These are phyloP conservation scores for Moesziomyces sp. DNA, from an alignment of 1,284 basidiomycete species.

Conservation along the genomic window DNA sequence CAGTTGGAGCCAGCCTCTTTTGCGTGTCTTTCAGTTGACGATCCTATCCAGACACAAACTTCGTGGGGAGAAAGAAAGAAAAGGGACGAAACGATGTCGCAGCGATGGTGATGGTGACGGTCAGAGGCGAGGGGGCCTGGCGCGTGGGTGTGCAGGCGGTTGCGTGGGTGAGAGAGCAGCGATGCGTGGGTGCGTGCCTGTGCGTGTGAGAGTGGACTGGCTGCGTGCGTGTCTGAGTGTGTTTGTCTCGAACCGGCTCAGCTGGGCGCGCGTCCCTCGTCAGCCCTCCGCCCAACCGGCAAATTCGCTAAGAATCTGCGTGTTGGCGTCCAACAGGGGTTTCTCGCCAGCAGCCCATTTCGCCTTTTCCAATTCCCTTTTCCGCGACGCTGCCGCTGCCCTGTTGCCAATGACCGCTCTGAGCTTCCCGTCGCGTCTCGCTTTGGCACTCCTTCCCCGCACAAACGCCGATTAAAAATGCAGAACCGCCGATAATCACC, in stretches of 20 bases:
- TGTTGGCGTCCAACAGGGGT: not conserved
- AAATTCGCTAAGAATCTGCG: not conserved
- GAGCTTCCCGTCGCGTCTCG: too few species aligned
- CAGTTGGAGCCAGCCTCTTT: not conserved
- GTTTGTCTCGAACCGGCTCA: not conserved
- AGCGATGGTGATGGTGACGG: not conserved
- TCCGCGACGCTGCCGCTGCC: too few species aligned
- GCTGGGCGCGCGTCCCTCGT: not conserved
- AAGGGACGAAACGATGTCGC: not conserved
- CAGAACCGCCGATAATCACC: too few species aligned
- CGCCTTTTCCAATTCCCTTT: too few species aligned
- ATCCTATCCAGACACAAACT: not conserved
- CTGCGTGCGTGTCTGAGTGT: conserved; percentile 12
- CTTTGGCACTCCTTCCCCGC: too few species aligned
- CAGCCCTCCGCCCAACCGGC: too few species aligned
- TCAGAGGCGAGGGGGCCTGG: not conserved
- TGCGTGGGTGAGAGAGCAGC: too few species aligned
- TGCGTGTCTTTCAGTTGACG: not conserved
- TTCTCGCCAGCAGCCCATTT: too few species aligned
- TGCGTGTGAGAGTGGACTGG: not conserved
- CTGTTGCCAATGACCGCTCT: too few species aligned
- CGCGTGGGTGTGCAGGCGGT: too few species aligned
- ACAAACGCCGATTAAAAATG: too few species aligned
- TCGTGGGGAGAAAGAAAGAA: not conserved
- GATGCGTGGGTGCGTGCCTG: not conserved